Conservation (phyloP, 1,284 basidiomycete species). For the Malassezia globosa region DNA sequence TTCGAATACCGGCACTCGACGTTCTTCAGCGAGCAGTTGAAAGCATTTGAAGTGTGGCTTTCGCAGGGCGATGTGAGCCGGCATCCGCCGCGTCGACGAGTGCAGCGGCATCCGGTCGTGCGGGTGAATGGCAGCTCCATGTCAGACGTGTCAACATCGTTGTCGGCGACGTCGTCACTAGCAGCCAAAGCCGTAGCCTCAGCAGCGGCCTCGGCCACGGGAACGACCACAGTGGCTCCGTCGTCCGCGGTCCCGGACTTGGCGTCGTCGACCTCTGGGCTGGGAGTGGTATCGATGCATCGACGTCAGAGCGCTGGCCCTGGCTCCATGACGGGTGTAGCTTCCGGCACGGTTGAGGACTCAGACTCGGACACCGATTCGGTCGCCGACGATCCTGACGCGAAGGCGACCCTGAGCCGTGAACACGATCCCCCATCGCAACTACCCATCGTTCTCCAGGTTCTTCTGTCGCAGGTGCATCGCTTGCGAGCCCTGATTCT, state of each 20-base stretch:
- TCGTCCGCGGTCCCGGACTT: neutral
- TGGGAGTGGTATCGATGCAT: too few species aligned
- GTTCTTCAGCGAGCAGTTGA: slow-evolving; percentile 92
- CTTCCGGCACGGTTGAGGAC: slow-evolving; percentile 11
- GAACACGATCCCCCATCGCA: slow-evolving; percentile 74
- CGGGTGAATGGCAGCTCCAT: slow-evolving; percentile 54
- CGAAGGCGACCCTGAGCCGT: slow-evolving; percentile 53
- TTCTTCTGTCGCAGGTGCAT: slow-evolving; percentile 89
- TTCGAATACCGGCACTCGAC: slow-evolving; percentile 68
- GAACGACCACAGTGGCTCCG: too few species aligned
- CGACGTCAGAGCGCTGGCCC: slow-evolving; percentile 10
- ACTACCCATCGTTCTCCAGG: slow-evolving; percentile 91
- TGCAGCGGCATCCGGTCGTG: slow-evolving; percentile 61
- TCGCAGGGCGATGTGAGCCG: slow-evolving; percentile 48
- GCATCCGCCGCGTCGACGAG: slow-evolving; percentile 31
- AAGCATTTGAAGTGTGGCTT: slow-evolving; percentile 97
- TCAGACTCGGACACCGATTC: too few species aligned
- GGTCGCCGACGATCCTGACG: slow-evolving; percentile 50
- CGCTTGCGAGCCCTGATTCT: slow-evolving; percentile 86
- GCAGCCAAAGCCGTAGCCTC: neutral
- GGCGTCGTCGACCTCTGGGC: too few species aligned
- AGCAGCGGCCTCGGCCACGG: neutral
- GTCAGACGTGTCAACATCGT: slow-evolving; percentile 17
- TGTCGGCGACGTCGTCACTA: neutral
- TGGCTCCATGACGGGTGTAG: too few species aligned